phyloP scores from a whole-genome alignment of 495 filamentous ascomycete genomes.

The Penicillium fimorum region DNA sequence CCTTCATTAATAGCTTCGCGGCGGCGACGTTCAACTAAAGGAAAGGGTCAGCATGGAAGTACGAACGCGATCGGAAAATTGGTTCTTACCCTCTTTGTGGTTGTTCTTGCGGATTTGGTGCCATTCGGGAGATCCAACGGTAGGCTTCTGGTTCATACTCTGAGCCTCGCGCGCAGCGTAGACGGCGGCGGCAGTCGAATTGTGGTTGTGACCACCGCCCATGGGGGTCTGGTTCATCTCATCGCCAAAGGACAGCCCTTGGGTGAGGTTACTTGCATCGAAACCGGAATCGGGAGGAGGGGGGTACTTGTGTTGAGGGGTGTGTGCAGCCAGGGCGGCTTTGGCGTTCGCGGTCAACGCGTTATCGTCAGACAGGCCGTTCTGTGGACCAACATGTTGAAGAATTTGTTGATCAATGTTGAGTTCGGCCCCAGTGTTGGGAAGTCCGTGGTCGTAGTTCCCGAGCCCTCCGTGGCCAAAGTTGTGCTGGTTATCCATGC shows the following conservation, averaged over 20 bases:
- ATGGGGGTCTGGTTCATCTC: conserved; percentile 44
- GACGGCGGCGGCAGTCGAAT: conserved; percentile 49
- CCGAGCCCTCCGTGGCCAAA: conserved; percentile 40
- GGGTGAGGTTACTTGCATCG: conserved; percentile 42
- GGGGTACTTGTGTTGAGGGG: conserved; percentile 46
- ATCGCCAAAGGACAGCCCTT: conserved; percentile 45
- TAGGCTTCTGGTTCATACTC: conserved; percentile 65
- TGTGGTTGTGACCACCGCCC: conserved; percentile 40
- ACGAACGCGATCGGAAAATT: conserved; percentile 6
- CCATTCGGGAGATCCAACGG: conserved; percentile 96
- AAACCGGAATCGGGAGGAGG: conserved; percentile 43
- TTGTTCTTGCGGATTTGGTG: conserved; percentile 97
- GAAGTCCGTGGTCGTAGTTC: conserved; percentile 43
- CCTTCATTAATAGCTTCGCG: conserved; percentile 99
- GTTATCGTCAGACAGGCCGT: conserved; percentile 49
- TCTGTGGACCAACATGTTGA: conserved; percentile 49
- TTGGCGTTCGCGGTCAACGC: conserved; percentile 48
- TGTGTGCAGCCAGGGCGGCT: conserved; percentile 47
- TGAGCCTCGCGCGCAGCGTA: conserved; percentile 48
- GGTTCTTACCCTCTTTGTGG: conserved; percentile 87
- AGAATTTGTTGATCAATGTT: conserved; percentile 52
- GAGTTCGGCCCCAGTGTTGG: conserved; percentile 37
- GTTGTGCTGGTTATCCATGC: conserved; percentile 42
- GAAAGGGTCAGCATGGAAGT: conserved; percentile 12
- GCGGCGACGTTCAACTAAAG: conserved; percentile 86